Evolutionary conservation across 83 land plant species (phyloP).

Genomic region (Diphasiastrum complanatum): DNA sequence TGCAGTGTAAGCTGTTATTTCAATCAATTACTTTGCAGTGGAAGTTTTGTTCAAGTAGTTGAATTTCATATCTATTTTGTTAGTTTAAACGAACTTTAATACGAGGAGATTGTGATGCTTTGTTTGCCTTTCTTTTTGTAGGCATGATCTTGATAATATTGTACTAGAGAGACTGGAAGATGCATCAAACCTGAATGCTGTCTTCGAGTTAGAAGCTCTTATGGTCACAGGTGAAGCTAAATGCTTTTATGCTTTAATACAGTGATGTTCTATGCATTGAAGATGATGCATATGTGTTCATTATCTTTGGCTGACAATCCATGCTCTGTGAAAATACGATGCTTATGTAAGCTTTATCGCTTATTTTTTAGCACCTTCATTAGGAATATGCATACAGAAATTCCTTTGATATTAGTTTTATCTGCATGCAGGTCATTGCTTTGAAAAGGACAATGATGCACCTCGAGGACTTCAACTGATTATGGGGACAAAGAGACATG

Average conservation of each 20-base stretch:
- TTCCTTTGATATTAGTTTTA: neutral
- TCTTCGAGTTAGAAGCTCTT: slow-evolving; percentile 94
- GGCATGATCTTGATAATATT: slow-evolving; percentile 96
- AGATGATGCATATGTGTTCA: no score
- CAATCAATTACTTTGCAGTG: neutral
- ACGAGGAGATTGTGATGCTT: neutral
- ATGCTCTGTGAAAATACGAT: no score
- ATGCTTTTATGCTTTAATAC: no score
- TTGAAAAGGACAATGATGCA: slow-evolving; percentile 79
- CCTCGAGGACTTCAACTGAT: slow-evolving; percentile 94
- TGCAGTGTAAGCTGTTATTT: slow-evolving; percentile 60
- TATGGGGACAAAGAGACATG: slow-evolving; percentile 67
- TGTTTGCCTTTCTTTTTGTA: slow-evolving; percentile 23
- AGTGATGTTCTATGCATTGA: no score
- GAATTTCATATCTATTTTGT: slow-evolving; percentile 1
- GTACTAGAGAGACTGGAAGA: slow-evolving; percentile 90
- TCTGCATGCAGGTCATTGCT: slow-evolving; percentile 70
- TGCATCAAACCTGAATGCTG: slow-evolving; percentile 68
- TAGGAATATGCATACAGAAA: no score
- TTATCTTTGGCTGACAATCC: no score
- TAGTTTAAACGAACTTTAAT: neutral
- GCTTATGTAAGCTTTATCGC: no score
- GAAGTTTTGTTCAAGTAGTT: neutral
- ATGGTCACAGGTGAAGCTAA: slow-evolving; percentile 82
- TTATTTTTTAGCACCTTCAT: no score